A percentile compares a stretch with the other conserved stretches of the same genome.
These are phyloP conservation scores for Sporothrix sp. DNA, from an alignment of 2,329 filamentous ascomycete genomes.

Conservation along the genomic window DNA sequence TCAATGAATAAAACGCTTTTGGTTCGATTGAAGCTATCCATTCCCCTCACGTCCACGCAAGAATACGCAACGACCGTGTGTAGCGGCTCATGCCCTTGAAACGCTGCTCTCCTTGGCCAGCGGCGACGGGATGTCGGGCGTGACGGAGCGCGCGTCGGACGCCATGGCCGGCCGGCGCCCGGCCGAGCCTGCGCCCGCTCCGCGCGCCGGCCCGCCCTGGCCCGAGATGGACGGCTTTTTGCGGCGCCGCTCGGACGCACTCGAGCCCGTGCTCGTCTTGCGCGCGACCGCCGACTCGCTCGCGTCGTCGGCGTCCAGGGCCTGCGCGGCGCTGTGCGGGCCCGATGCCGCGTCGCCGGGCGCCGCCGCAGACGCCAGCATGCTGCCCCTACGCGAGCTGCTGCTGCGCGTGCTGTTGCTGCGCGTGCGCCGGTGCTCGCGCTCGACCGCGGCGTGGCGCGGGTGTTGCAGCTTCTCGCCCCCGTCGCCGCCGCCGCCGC, in stretches of 20 bases:
- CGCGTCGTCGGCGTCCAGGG: constrained; percentile 34
- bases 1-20: no score
- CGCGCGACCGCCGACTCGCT: constrained; percentile 23
- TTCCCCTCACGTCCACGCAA: background rate
- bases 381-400: constrained; percentile 43
- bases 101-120: constrained; percentile 39
- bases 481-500: constrained; percentile 26
- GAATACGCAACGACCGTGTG: background rate
- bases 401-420: constrained; percentile 42
- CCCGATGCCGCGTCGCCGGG: constrained; percentile 21
- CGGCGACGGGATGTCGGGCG: constrained; percentile 45
- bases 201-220: constrained; percentile 29
- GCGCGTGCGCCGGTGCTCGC: constrained; percentile 39
- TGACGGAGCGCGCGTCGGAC: constrained; percentile 41
- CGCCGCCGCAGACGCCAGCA: constrained; percentile 20
- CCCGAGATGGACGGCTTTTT: constrained; percentile 31
- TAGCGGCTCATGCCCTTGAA: background rate
- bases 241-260: constrained; percentile 39
- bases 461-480: constrained; percentile 32
- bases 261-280: constrained; percentile 39
- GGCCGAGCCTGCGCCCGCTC: constrained; percentile 20
- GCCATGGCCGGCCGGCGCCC: constrained; percentile 29
- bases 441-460: constrained; percentile 34
- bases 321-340: constrained; percentile 23
- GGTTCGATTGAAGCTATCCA: background rate